Conservation (phyloP, 768 basidiomycete species). For the Albatrellus ellisii region DNA sequence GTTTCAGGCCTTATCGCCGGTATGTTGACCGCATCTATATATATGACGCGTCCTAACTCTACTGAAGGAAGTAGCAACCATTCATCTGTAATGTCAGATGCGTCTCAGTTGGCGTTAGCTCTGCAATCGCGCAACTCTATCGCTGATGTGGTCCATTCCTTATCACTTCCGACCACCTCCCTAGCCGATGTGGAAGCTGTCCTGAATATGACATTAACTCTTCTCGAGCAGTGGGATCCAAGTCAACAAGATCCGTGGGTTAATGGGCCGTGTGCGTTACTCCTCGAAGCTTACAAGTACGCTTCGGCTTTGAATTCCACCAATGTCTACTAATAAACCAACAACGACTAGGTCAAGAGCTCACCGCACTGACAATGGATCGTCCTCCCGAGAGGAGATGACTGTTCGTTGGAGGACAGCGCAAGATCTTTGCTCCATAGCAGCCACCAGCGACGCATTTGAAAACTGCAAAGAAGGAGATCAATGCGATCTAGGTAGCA, state of each 20-base stretch:
- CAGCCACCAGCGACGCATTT: conserved; percentile 49
- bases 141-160: conserved; percentile 44
- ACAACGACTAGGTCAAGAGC: neutral
- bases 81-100: conserved; percentile 9
- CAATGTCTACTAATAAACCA: neutral
- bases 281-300: conserved; percentile 25
- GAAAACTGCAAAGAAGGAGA: conserved; percentile 50
- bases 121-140: conserved; percentile 39
- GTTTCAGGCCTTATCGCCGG: conserved; percentile 9
- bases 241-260: conserved; percentile 31
- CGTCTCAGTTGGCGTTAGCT: conserved; percentile 25
- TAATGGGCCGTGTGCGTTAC: conserved; percentile 39
- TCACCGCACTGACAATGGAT: neutral
- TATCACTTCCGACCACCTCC: conserved; percentile 31
- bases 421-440: conserved; percentile 53
- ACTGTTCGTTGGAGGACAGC: conserved; percentile 43
- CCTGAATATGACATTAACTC: conserved; percentile 31
- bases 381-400: conserved; percentile 18
- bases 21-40: neutral
- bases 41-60: neutral
- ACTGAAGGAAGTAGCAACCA: conserved; percentile 5
- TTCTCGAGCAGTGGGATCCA: conserved; percentile 28
- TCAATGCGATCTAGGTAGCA: conserved; percentile 49
- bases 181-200: conserved; percentile 31
- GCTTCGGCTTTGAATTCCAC: conserved; percentile 3